Conservation (phyloP, 2,329 filamentous ascomycete species). For the Colletotrichum kahawae region DNA sequence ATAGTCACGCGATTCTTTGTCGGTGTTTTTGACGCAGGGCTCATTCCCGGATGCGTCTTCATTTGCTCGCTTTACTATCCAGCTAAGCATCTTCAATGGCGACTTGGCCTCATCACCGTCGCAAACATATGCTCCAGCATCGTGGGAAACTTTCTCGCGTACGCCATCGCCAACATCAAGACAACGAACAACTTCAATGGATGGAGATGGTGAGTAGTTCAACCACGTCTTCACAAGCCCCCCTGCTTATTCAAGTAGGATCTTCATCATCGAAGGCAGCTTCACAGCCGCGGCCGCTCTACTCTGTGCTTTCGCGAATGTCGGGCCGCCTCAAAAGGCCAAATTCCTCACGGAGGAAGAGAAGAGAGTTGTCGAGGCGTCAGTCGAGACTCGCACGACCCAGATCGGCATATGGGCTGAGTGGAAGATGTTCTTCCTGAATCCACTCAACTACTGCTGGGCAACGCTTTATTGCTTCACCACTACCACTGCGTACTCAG, state of each 20-base stretch:
- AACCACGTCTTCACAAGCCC: accelerated
- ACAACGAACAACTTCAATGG: conserved; percentile 24
- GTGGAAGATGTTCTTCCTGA: conserved; percentile 20
- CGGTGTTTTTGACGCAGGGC: conserved; percentile 27
- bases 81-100: conserved; percentile 26
- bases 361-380: not conserved
- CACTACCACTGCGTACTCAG: conserved; percentile 22
- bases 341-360: conserved; percentile 19
- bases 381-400: not conserved
- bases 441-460: conserved; percentile 25
- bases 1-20: conserved; percentile 26
- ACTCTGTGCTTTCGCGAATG: conserved; percentile 18
- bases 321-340: conserved; percentile 20
- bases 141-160: conserved; percentile 27
- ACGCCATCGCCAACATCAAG: conserved; percentile 28
- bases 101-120: conserved; percentile 27
- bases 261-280: conserved; percentile 40
- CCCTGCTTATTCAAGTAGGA: conserved; percentile 21
- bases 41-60: conserved; percentile 29
- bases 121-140: conserved; percentile 28
- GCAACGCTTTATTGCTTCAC: conserved; percentile 21
- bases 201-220: conserved; percentile 24
- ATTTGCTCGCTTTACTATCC: conserved; percentile 28
- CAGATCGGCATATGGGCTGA: conserved; percentile 7
- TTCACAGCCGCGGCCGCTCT: conserved; percentile 30